A percentile compares a stretch with the other conserved stretches of the same genome.
Evolutionary conservation across 2,329 filamentous ascomycete genomes (phyloP).

Genomic region (Hymenoscyphus fraxineus): DNA sequence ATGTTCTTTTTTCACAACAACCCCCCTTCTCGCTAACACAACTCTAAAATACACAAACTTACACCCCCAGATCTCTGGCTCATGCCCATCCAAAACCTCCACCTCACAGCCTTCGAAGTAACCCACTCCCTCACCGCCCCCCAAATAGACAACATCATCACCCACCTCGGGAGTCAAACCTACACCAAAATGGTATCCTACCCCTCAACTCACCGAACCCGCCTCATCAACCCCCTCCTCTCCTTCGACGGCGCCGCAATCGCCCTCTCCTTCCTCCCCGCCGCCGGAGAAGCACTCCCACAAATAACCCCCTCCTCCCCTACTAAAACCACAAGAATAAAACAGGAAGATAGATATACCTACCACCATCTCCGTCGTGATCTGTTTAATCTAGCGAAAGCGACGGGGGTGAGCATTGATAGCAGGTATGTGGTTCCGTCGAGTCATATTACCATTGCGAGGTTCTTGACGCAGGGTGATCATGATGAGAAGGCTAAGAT

Average conservation of each 20-base stretch:
- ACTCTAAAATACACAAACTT: constrained; percentile 5
- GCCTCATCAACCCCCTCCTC: constrained; percentile 76
- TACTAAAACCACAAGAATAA: constrained; percentile 22
- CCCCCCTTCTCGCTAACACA: background rate
- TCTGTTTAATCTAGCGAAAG: constrained; percentile 59
- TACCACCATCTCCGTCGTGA: constrained; percentile 90
- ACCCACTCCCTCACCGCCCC: constrained; percentile 70
- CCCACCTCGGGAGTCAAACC: constrained; percentile 48
- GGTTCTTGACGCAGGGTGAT: constrained; percentile 70
- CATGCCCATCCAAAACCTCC: constrained; percentile 74
- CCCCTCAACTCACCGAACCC: constrained; percentile 62
- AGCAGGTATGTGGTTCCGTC: constrained; percentile 86
- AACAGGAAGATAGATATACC: constrained; percentile 64
- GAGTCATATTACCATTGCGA: constrained; percentile 81
- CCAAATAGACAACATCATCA: constrained; percentile 63
- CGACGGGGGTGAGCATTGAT: constrained; percentile 64
- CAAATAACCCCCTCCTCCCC: constrained; percentile 12
- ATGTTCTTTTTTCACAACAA: background rate
- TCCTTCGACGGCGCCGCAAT: constrained; percentile 83
- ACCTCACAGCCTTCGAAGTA: constrained; percentile 82
- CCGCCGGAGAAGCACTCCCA: constrained; percentile 55
- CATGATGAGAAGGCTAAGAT: constrained; percentile 51
- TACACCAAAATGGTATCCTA: constrained; percentile 62
- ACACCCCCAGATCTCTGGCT: constrained; percentile 68
- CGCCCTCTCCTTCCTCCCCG: constrained; percentile 83